Percentiles rank a stretch among this genome's conserved stretches.
Conservation (phyloP, 176 grass and related monocot genomes). For the Leersia perrieri region DNA sequence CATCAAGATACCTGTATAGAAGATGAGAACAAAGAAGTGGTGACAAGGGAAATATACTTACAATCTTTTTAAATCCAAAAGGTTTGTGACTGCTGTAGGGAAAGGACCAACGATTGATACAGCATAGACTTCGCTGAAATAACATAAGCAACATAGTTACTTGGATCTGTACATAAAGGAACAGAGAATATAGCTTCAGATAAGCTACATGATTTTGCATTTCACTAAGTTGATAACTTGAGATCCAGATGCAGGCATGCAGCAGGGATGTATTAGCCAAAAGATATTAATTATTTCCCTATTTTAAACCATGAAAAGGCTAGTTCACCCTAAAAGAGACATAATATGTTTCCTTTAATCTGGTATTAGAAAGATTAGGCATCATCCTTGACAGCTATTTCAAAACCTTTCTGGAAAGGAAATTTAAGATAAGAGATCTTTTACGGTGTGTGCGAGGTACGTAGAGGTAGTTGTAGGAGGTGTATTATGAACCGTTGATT, state of each 20-base stretch:
- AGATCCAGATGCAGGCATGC: not conserved
- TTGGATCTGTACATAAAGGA: not conserved
- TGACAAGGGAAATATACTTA: constrained; percentile 45
- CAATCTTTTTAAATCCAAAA: constrained; percentile 92
- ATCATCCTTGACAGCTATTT: not conserved
- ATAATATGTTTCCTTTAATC: not conserved
- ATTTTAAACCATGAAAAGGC: not conserved
- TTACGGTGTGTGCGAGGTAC: no score
- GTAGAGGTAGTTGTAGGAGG: no score
- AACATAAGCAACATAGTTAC: constrained; percentile 16
- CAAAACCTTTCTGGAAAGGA: not conserved
- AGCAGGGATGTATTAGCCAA: not conserved
- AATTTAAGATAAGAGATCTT: not conserved
- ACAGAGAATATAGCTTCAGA: constrained; percentile 10
- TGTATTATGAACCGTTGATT: no score
- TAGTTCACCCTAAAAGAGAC: not conserved
- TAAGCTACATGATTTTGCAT: constrained; percentile 3
- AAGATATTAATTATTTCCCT: constrained; percentile 3
- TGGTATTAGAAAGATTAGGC: not conserved
- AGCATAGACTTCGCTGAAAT: constrained; percentile 96
- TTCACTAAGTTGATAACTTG: constrained; percentile 12
- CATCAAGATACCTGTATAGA: not conserved
- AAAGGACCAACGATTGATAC: constrained; percentile 96
- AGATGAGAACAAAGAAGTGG: not conserved
- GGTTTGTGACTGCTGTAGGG: constrained; percentile 93